Percentiles rank a stretch among this genome's conserved stretches.
phyloP scores from a whole-genome alignment of 495 filamentous ascomycete genomes.

The Articulospora tetracladia region DNA sequence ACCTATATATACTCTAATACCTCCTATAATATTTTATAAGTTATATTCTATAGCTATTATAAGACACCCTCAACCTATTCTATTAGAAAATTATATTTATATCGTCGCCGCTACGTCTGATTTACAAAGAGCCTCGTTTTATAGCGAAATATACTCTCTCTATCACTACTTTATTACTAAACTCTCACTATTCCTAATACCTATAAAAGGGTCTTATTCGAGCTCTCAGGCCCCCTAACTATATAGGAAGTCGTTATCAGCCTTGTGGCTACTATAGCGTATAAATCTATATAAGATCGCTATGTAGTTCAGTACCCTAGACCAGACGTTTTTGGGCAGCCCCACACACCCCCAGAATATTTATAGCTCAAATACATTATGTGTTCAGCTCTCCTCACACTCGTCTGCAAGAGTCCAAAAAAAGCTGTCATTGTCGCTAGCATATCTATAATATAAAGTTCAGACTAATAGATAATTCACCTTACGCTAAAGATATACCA shows the following conservation, averaged over 20 bases:
- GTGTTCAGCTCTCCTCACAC: too few relatives aligned
- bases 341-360: too few relatives aligned
- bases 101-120: conserved; percentile 20
- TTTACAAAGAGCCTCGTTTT: conserved; percentile 26
- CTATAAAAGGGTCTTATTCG: conserved; percentile 15
- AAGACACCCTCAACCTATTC: not conserved
- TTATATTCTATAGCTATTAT: conserved; percentile 1
- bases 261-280: conserved; percentile 21
- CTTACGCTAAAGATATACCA: too few relatives aligned
- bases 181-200: conserved; percentile 22
- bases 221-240: conserved; percentile 5
- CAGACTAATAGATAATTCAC: too few relatives aligned
- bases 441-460: too few relatives aligned
- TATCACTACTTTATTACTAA: conserved; percentile 21
- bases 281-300: conserved; percentile 17
- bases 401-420: too few relatives aligned
- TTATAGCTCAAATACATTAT: too few relatives aligned
- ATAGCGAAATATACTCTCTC: conserved; percentile 25
- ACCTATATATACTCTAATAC: not conserved
- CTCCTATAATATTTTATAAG: not conserved
- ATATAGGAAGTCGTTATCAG: conserved; percentile 11
- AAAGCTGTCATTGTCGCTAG: too few relatives aligned
- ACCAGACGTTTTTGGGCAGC: too few relatives aligned
- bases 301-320: conserved; percentile 21
- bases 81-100: conserved; percentile 4